A percentile compares a stretch with the other conserved stretches of the same genome.
phyloP scores from a whole-genome alignment of 139 green algal species.

The Closterium sp. region DNA sequence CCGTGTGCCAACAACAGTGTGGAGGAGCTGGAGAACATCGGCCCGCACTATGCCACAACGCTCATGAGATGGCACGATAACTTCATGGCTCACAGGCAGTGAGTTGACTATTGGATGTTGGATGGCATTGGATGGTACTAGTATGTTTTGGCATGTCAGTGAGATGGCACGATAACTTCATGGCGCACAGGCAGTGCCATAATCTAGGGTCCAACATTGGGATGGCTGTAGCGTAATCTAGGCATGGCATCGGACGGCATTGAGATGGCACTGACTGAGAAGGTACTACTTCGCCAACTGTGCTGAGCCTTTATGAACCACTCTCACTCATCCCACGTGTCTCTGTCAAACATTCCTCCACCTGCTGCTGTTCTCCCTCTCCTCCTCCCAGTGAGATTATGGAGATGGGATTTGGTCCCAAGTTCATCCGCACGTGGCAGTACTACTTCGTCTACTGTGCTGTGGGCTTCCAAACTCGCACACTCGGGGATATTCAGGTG shows the following conservation, averaged over 20 bases:
- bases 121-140: no score
- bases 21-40: slow-evolving; percentile 51
- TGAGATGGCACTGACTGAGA: no score
- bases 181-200: not conserved
- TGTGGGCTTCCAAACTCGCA: slow-evolving; percentile 42
- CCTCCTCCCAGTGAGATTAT: slow-evolving; percentile 28
- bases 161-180: slow-evolving; percentile 43
- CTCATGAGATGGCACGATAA: slow-evolving; percentile 46
- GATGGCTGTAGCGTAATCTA: no score
- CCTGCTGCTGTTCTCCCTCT: no score
- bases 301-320: no score
- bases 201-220: not conserved
- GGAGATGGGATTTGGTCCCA: slow-evolving; percentile 39
- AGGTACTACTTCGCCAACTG: no score
- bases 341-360: no score
- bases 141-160: not conserved
- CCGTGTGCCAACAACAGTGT: no score
- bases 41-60: slow-evolving; percentile 45
- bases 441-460: slow-evolving; percentile 56
- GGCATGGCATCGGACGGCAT: no score
- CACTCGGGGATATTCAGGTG: slow-evolving; percentile 50
- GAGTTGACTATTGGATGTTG: no score
- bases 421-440: slow-evolving; percentile 53
- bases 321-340: no score
- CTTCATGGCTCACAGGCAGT: slow-evolving; percentile 13